Percentiles rank a stretch among this genome's conserved stretches.
These are phyloP conservation scores for Candida endomychidarum DNA, from an alignment of 805 yeast genomes.

Conservation along the genomic window DNA sequence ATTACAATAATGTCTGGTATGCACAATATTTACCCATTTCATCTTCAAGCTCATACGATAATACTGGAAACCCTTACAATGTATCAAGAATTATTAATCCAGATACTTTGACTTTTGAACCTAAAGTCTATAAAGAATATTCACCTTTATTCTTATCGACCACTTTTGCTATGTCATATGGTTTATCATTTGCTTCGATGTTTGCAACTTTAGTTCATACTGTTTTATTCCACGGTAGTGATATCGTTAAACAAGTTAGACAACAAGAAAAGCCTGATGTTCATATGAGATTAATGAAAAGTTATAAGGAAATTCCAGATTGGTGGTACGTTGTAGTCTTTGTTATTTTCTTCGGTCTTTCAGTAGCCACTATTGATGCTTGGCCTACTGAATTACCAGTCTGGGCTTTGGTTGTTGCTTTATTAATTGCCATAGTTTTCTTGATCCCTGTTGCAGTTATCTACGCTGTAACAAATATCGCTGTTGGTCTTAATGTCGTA, in stretches of 20 bases:
- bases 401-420: conserved; percentile 36
- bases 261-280: conserved; percentile 26
- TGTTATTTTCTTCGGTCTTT: conserved; percentile 28
- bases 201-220: conserved; percentile 63
- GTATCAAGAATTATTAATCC: conserved; percentile 48
- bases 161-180: conserved; percentile 59
- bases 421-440: conserved; percentile 32
- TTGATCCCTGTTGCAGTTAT: conserved; percentile 32
- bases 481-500: conserved; percentile 35
- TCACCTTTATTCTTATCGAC: conserved; percentile 65
- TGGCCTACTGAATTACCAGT: conserved; percentile 37
- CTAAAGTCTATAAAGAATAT: conserved; percentile 50
- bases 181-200: conserved; percentile 58
- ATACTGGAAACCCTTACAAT: conserved; percentile 48
- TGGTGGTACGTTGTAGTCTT: conserved; percentile 28
- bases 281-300: conserved; percentile 41
- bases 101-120: conserved; percentile 38
- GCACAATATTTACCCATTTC: conserved; percentile 59
- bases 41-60: conserved; percentile 47
- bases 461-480: conserved; percentile 30
- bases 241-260: conserved; percentile 37
- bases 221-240: conserved; percentile 54
- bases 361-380: conserved; percentile 30
- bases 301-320: conserved; percentile 36
- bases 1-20: conserved; percentile 57